These are phyloP conservation scores for Physcomitrellopsis africana DNA, from an alignment of 225 moss, liverwort and hornwort species.

Conservation along the genomic window DNA sequence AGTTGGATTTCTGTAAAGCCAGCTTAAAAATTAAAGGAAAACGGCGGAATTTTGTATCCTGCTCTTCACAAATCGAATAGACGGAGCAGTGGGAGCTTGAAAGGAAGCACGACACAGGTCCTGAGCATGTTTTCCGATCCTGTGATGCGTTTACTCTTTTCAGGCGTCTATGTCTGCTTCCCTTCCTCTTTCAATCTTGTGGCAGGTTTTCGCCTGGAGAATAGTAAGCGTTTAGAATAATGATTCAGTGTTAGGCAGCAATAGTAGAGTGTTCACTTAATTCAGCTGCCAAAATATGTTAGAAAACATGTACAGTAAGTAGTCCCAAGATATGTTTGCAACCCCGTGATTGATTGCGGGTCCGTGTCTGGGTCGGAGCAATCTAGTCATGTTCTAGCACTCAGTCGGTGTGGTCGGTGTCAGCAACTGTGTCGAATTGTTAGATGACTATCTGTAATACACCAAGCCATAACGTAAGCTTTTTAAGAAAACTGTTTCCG, in stretches of 20 bases:
- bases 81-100: too few species aligned
- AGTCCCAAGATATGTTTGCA: neutral
- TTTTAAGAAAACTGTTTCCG: too few species aligned
- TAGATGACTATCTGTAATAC: neutral
- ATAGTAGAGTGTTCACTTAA: neutral
- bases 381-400: neutral
- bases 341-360: neutral
- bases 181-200: neutral
- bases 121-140: conserved; percentile 15
- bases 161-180: neutral
- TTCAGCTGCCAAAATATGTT: neutral
- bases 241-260: neutral
- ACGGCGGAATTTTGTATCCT: too few species aligned
- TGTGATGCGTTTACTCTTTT: neutral
- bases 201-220: too few species aligned
- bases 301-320: neutral
- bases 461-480: too few species aligned
- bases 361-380: too few species aligned
- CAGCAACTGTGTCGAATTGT: conserved; percentile 12
- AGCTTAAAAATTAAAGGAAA: too few species aligned
- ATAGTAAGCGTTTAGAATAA: too few species aligned
- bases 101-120: too few species aligned
- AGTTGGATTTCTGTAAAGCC: neutral
- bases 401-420: conserved; percentile 13
- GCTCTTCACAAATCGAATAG: too few species aligned